Evolutionary conservation across 1,139 yeast species (phyloP), one percentile per base, ranked within the genome.

Genomic region (Zygosaccharomyces pseudobailii): DNA sequence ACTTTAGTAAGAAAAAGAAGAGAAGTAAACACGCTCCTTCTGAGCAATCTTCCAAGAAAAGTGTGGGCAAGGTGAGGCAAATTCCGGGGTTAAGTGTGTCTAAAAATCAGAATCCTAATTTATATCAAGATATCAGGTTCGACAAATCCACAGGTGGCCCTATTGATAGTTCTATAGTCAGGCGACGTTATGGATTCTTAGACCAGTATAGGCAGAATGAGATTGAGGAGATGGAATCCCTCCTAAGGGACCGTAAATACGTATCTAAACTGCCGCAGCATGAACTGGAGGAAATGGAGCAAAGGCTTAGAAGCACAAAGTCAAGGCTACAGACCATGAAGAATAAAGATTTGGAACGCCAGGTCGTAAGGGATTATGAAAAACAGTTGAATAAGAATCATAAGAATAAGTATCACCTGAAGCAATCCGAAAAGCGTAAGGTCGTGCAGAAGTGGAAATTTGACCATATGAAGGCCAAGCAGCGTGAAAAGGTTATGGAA

Each of bases 71-170:
- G 56, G 73, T 88, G 36, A 73, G 96, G 55, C 80, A 81, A 30
- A 82, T 88, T 19, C 92, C 90, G 0, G 96, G 96, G 0, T 66
- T 87, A 38, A 76, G 73, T 35, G 55, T 58, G 21, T 66, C 74
- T 19, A 71, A 71, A 55, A 52, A 51, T 24, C 46, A 45, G 13
- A 70, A 71, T 40, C 64, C 72, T 37, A 65, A 72, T 28, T 65
- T 82, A 33, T 80, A 85, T 61, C 75, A 80, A 45, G 98, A 92
- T 70, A 82, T 94, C 30, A 75, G 98, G 56, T 92, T 92, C 65
- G 96, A 90, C 67, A 78, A 94, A 0, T 89, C 96, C 0, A 80
- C 82, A 54, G 97, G 97, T 49, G 84, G 81, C 58, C 87, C 95
- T 0, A 87, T 86, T 55, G 92, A 89, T 61, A 69, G 79, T 49